Evolutionary conservation across 73 alveolate genomes (phyloP), one percentile per base, ranked within the genome.

Genomic region (Paraurostyla sp.): DNA sequence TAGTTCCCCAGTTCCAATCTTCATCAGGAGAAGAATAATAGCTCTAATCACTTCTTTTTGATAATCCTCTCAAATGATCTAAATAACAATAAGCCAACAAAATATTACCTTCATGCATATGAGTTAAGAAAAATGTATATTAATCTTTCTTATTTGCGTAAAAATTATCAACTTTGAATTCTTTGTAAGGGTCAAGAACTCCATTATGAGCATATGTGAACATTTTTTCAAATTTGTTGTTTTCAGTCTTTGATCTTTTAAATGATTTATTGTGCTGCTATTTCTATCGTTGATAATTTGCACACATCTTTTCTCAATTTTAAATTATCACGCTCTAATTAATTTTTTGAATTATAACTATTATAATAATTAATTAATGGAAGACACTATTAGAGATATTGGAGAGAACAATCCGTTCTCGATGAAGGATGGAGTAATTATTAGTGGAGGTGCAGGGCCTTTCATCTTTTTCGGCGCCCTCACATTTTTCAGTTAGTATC

Each of bases 91-190:
- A 49, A 46, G 51, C 68, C 27, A 35, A 6, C 16, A 36, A 69
- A 49, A 23, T 2, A 33, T 52, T 78, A 78, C 89, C 89, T 54
- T 78, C 89, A 78, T 78, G 89, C 89, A 78, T 78, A 35, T 78
- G 89, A 40, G 89, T 32, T n/a, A 78, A 60, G 78, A 78, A 78
- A 36, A 78, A 78, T 11, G 80, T 52, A 40, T 20, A 78, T 30
- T 78, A 33, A 27, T 54, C 89, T 35, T 78, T 78, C 27, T 60
- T 25, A 36, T 78, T 49, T 11, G 80, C 38, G 69, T 78, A 78
- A 36, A 78, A 78, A 27, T 78, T 78, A 35, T 78, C 89, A 3
- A 78, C 89, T 35, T 78, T 78, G 46, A 78, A 51, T 35, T 78
- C 89, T 51, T 50, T 36, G 40, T 52, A 78, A 3, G 89, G 89